Evolutionary conservation across 495 filamentous ascomycete genomes (phyloP).

Genomic region (Hypomontagnella submonticulosa): DNA sequence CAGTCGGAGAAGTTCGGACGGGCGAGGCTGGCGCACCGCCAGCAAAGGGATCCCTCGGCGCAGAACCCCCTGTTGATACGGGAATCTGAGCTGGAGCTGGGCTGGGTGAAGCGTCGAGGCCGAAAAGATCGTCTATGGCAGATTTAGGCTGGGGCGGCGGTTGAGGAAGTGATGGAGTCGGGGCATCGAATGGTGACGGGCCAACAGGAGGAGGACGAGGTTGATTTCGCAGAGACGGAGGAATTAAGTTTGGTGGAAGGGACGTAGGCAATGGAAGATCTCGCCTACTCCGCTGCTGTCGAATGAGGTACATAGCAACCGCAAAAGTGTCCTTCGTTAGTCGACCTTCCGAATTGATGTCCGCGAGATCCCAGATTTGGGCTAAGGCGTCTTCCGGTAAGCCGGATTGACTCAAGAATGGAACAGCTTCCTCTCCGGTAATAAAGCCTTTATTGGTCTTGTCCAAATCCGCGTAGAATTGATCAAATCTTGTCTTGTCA

Average conservation of each 20-base stretch:
- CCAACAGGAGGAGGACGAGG: slow-evolving; percentile 61
- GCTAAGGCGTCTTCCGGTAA: slow-evolving; percentile 90
- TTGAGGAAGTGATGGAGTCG: slow-evolving; percentile 60
- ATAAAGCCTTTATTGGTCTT: slow-evolving; percentile 81
- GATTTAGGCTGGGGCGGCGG: slow-evolving; percentile 70
- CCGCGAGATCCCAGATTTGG: slow-evolving; percentile 97
- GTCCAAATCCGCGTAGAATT: slow-evolving; percentile 83
- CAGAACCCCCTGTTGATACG: slow-evolving; percentile 78
- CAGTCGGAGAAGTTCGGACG: slow-evolving; percentile 57
- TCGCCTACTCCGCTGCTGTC: slow-evolving; percentile 81
- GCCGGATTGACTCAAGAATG: slow-evolving; percentile 91
- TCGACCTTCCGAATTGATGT: slow-evolving; percentile 90
- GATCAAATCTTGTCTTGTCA: slow-evolving; percentile 89
- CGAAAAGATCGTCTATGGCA: slow-evolving; percentile 91
- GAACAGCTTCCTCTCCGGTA: slow-evolving; percentile 92
- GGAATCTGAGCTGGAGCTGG: slow-evolving; percentile 68
- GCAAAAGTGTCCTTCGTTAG: slow-evolving; percentile 92
- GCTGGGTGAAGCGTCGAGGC: slow-evolving; percentile 75
- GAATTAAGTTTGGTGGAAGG: slow-evolving; percentile 83
- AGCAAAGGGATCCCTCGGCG: slow-evolving; percentile 67
- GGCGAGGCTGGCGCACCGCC: slow-evolving; percentile 64
- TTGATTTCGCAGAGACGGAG: slow-evolving; percentile 86
- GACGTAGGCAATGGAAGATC: slow-evolving; percentile 73
- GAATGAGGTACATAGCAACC: slow-evolving; percentile 96
- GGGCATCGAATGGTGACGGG: slow-evolving; percentile 55